A percentile compares a stretch with the other conserved stretches of the same genome.
Evolutionary conservation across 2,329 filamentous ascomycete genomes (phyloP).

Genomic region (Colletotrichum spaethianum): DNA sequence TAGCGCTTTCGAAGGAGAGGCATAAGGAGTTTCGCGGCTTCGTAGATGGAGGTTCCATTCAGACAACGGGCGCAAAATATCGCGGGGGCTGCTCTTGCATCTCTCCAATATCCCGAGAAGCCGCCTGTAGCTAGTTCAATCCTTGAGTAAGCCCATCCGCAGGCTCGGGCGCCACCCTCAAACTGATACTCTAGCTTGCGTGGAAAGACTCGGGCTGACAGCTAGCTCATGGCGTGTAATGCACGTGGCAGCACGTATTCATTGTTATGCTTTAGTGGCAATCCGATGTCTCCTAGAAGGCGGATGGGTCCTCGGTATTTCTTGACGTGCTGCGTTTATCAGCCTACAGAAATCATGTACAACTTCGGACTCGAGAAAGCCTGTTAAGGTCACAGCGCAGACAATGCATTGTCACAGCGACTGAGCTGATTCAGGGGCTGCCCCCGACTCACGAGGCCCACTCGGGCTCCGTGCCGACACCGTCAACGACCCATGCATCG

Average conservation of each 20-base stretch:
- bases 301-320: background rate
- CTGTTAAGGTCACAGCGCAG: background rate
- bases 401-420: background rate
- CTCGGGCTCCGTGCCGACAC: background rate
- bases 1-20: background rate
- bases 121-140: background rate
- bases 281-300: background rate
- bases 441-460: background rate
- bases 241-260: background rate
- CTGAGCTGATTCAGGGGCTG: background rate
- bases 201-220: constrained; percentile 1
- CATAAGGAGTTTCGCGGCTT: background rate
- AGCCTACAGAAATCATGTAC: background rate
- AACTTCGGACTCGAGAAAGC: background rate
- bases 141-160: constrained; percentile 1
- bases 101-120: background rate
- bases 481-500: background rate
- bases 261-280: background rate
- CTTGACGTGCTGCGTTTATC: background rate
- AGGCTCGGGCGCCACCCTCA: constrained; percentile 16
- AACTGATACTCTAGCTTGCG: constrained; percentile 2
- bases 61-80: no score
- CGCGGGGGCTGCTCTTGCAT: no score
- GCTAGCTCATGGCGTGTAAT: background rate
- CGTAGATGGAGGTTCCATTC: background rate